A percentile compares a stretch with the other conserved stretches of the same genome.
Conservation (phyloP, 352 stramenopile species). For the Phytophthora rubi region DNA sequence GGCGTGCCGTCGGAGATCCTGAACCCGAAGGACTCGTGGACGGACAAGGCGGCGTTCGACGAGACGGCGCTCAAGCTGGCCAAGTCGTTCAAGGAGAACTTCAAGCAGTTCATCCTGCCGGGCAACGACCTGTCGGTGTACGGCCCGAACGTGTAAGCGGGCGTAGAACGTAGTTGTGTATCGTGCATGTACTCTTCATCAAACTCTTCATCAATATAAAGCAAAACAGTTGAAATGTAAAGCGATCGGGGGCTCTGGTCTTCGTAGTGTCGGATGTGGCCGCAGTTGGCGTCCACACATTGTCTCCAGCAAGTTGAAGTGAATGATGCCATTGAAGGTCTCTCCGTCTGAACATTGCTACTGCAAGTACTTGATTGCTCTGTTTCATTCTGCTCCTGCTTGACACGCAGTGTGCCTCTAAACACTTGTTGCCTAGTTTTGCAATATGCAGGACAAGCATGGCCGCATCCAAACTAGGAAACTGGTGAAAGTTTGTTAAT, state of each 20-base stretch:
- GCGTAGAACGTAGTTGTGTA: not conserved
- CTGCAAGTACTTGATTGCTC: not conserved
- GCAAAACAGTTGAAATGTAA: not conserved
- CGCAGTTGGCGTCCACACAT: no score
- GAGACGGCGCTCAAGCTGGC: conserved; percentile 79
- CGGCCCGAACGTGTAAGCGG: conserved; percentile 54
- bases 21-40: conserved; percentile 79
- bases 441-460: not conserved
- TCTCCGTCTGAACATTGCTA: conserved; percentile 3
- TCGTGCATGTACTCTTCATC: conserved; percentile 30
- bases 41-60: conserved; percentile 81
- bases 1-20: conserved; percentile 80
- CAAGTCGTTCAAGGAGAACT: conserved; percentile 82
- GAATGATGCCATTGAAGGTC: not conserved
- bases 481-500: no score
- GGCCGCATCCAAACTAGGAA: conserved; percentile 9
- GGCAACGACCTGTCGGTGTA: conserved; percentile 76
- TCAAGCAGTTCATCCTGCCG: conserved; percentile 86
- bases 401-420: conserved; percentile 12
- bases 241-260: no score
- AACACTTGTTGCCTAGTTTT: conserved; percentile 1
- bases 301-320: not conserved
- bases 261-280: no score
- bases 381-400: conserved; percentile 7
- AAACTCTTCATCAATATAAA: conserved; percentile 27